Conservation (phyloP, 208 protist genomes). For the Crithidia brevicula region DNA sequence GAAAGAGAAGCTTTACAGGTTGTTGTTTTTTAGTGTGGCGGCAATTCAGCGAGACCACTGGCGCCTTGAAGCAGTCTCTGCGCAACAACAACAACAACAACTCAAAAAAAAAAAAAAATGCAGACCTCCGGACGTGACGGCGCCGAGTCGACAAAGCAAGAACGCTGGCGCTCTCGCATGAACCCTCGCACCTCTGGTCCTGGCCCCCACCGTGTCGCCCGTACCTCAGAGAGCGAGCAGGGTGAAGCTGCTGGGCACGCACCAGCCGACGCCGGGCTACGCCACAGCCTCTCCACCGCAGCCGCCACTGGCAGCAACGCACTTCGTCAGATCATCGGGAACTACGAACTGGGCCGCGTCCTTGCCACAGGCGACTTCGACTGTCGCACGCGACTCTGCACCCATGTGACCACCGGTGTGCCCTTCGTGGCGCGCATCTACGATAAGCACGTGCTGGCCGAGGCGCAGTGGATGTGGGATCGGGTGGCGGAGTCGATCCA, state of each 20-base stretch:
- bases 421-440: slow-evolving; percentile 87
- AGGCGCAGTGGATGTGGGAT: slow-evolving; percentile 88
- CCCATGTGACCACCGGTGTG: slow-evolving; percentile 75
- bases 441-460: slow-evolving; percentile 67
- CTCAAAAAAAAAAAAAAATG: too few species aligned
- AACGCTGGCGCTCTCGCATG: slow-evolving; percentile 8
- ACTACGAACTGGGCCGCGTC: slow-evolving; percentile 84
- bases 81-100: too few species aligned
- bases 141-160: not conserved
- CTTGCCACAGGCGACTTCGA: slow-evolving; percentile 88
- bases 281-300: not conserved
- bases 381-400: slow-evolving; percentile 81
- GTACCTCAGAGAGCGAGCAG: too few species aligned
- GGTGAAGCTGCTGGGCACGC: too few species aligned
- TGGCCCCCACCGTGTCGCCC: too few species aligned
- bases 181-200: not conserved
- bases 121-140: not conserved
- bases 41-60: too few species aligned
- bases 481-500: slow-evolving; percentile 79
- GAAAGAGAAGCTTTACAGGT: too few species aligned
- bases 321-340: slow-evolving; percentile 68
- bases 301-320: slow-evolving; percentile 1
- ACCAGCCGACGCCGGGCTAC: too few species aligned
- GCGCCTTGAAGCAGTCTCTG: too few species aligned
- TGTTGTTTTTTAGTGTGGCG: too few species aligned